A percentile compares a stretch with the other conserved stretches of the same genome.
These are phyloP conservation scores for Eimeria acervulina DNA, from an alignment of 169 alveolate species.

Conservation along the genomic window DNA sequence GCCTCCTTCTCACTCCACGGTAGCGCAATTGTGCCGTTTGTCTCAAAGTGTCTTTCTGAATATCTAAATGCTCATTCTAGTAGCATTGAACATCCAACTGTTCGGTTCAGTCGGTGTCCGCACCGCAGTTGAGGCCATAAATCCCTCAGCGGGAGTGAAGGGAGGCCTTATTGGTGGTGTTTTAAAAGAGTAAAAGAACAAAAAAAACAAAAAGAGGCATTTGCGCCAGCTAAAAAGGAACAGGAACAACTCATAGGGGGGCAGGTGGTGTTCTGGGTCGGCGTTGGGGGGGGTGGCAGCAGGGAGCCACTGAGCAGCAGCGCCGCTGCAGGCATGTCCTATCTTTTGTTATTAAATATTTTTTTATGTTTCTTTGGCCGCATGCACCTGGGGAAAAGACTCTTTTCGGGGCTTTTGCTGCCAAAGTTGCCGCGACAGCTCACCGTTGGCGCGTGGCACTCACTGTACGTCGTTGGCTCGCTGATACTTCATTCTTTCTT, in stretches of 20 bases:
- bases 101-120: too few species aligned
- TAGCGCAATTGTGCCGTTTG: background rate
- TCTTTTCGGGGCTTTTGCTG: background rate
- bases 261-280: conserved; percentile 68
- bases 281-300: background rate
- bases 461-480: background rate
- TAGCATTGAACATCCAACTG: too few species aligned
- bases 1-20: background rate
- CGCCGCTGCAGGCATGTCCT: background rate
- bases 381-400: background rate
- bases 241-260: background rate
- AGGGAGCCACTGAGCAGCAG: conserved; percentile 6
- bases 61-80: too few species aligned
- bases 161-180: background rate
- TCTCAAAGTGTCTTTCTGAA: background rate
- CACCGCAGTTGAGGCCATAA: background rate
- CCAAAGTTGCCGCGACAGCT: background rate
- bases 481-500: background rate
- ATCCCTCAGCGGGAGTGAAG: background rate
- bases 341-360: background rate
- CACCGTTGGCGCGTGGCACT: background rate
- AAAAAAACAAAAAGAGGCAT: background rate
- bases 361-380: background rate
- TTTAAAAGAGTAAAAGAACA: background rate
- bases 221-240: background rate